Conservation (phyloP, 495 filamentous ascomycete genomes). For the Hyaloscypha finlandica region DNA sequence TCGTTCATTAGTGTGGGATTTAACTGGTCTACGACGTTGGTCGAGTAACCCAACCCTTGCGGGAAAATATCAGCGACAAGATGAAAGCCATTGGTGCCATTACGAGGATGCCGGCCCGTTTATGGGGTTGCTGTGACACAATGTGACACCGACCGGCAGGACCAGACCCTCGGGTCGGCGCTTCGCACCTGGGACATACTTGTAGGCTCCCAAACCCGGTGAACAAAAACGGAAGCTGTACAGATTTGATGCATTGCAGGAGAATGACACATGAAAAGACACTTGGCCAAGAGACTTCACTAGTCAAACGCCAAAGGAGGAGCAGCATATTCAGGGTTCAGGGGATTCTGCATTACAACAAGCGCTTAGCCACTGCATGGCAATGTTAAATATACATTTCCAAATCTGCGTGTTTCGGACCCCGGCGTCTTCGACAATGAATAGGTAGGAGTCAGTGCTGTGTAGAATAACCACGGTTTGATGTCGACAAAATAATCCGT, state of each 20-base stretch:
- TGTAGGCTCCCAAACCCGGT: no score
- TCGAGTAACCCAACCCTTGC: not conserved
- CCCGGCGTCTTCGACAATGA: no score
- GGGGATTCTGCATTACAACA: not conserved
- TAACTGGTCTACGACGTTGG: not conserved
- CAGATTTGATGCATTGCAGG: no score
- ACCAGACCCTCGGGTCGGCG: conserved; percentile 5
- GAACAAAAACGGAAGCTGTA: no score
- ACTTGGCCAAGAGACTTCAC: not conserved
- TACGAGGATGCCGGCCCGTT: not conserved
- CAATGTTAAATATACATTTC: no score
- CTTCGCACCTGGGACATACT: not conserved
- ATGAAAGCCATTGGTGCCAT: not conserved
- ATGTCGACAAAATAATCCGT: no score
- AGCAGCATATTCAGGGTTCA: not conserved
- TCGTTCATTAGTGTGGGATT: not conserved
- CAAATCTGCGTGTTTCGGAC: no score
- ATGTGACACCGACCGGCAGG: not conserved
- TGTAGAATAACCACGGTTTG: no score
- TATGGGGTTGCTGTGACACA: not conserved
- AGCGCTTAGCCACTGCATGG: no score
- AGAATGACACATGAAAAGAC: not conserved
- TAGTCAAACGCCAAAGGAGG: not conserved
- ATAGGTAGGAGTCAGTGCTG: no score
- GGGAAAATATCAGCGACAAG: not conserved